A percentile compares a stretch with the other conserved stretches of the same genome.
These are phyloP conservation scores for Ceratorhiza oryzae-sativae DNA, from an alignment of 1,284 basidiomycete genomes.

Conservation along the genomic window DNA sequence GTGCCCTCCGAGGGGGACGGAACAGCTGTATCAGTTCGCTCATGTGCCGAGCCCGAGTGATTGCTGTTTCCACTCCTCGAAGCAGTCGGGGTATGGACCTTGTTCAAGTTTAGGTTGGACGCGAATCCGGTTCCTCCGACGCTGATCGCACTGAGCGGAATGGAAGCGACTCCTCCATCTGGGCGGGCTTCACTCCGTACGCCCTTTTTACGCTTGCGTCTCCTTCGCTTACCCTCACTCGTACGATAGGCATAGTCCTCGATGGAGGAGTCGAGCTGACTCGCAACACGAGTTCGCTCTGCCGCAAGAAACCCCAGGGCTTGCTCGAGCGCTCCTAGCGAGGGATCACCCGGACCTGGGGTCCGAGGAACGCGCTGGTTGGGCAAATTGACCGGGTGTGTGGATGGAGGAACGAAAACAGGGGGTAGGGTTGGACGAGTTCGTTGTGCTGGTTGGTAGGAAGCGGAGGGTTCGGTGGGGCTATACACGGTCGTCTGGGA, in stretches of 20 bases:
- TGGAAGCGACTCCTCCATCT: not conserved
- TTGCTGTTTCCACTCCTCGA: constrained; percentile 11
- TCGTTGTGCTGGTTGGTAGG: constrained; percentile 44
- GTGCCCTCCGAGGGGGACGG: constrained; percentile 34
- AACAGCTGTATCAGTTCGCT: constrained; percentile 35
- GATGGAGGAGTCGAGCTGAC: constrained; percentile 53
- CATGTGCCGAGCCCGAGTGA: constrained; percentile 31
- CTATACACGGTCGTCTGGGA: not conserved
- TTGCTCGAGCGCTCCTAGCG: constrained; percentile 68
- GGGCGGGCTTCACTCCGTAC: constrained; percentile 13
- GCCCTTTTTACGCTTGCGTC: constrained; percentile 37
- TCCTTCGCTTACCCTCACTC: constrained; percentile 23
- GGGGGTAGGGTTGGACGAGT: constrained; percentile 50
- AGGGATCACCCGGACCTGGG: constrained; percentile 54
- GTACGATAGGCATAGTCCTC: constrained; percentile 36
- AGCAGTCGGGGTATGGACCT: not conserved
- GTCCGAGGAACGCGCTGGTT: constrained; percentile 31
- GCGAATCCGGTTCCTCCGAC: constrained; percentile 5
- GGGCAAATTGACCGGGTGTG: constrained; percentile 40
- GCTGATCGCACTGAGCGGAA: constrained; percentile 18
- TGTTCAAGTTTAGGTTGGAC: constrained; percentile 25
- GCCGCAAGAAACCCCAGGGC: constrained; percentile 70
- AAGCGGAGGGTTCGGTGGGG: not conserved
- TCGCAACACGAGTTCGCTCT: constrained; percentile 62
- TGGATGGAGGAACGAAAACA: constrained; percentile 51